Evolutionary conservation across 2,329 filamentous ascomycete genomes (phyloP), one percentile per base, ranked within the genome.

Genomic region (Fusarium foetens): DNA sequence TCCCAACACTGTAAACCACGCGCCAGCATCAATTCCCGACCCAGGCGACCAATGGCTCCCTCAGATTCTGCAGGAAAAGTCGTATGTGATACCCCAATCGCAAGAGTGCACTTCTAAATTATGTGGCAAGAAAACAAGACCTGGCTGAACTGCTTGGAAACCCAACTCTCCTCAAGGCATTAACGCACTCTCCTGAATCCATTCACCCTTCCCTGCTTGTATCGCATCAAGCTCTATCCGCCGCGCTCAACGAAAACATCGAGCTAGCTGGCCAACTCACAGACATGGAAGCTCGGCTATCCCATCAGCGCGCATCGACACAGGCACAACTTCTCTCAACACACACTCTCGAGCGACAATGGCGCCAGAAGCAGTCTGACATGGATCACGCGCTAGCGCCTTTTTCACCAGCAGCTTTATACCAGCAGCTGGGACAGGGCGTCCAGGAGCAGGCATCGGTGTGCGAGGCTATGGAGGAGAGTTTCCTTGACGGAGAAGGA

Each of bases 311-410:
- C 62, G 87, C 90, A 33, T 86, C 88, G 3, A 92, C 93, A 0
- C 94, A 97, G 79, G 92, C 94, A 7, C 92, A 95, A 66, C 89
- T 98, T 1, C 87, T 98, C 2, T 88, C 93, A 16, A 90, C 96
- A 27, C 93, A 95, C 76, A 93, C 93, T 3, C 88, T 98, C 21
- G 96, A 98, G 83, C 90, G 95, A n/a, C 92, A 95, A 78, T 98
- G 96, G 93, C 90, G 92, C 61, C 89, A 93, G 74, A 97, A 96
- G 81, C 94, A 98, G 81, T 87, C 89, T 3, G 94, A 96, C 76
- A 96, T 97, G 88, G 96, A 98, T 80, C 87, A 90, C 57, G 94
- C 93, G 11, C 84, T 98, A 67, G 89, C 90, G 39, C 93, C 93
- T 2, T 98, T 97, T 83, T 93, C 93, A 31, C 94, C 95, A 0